Conservation (phyloP, 2,329 filamentous ascomycete genomes). For the Penicillium sp. region DNA sequence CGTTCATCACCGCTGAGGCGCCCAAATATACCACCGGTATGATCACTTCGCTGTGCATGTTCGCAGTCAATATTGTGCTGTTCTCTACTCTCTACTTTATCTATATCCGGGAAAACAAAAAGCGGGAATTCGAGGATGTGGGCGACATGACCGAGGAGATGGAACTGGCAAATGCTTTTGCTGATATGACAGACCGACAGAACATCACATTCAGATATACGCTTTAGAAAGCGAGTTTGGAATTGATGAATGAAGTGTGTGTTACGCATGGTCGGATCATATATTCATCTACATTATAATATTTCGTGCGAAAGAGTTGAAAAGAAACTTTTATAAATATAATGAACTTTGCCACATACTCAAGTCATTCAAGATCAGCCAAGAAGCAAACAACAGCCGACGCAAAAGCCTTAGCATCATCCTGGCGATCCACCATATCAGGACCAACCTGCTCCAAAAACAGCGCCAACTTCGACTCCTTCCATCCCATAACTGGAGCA, state of each 20-base stretch:
- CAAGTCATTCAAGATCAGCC: conserved; percentile 19
- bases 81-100: background rate
- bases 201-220: background rate
- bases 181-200: conserved; percentile 9
- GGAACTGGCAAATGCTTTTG: conserved; percentile 9
- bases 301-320: background rate
- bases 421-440: conserved; percentile 18
- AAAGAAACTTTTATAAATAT: background rate
- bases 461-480: conserved; percentile 24
- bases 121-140: background rate
- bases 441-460: conserved; percentile 26
- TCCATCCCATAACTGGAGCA: conserved; percentile 23
- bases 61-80: background rate
- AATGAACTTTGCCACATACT: background rate
- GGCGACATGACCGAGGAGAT: conserved; percentile 1
- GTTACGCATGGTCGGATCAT: background rate
- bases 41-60: background rate
- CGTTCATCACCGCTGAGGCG: conserved; percentile 17
- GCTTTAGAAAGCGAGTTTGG: background rate
- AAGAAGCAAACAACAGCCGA: conserved; percentile 25
- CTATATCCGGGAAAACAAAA: background rate
- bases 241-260: background rate
- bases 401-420: conserved; percentile 25
- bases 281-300: background rate
- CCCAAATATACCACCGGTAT: conserved; percentile 13